These are phyloP conservation scores for Sequoia sempervirens DNA, from an alignment of 75 land plant species.

Conservation along the genomic window DNA sequence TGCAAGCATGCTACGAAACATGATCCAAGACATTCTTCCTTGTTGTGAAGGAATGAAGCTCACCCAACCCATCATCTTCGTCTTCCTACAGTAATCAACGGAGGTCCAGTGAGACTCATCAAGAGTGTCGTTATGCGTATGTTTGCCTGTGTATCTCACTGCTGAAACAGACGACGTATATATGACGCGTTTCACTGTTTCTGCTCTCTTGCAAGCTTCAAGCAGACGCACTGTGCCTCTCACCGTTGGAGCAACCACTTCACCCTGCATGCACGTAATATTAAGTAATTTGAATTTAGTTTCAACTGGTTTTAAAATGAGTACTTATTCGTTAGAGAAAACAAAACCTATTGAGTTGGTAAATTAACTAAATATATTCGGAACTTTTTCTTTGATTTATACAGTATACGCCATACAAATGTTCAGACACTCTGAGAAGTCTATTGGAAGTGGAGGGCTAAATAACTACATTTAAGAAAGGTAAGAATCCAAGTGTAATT, in stretches of 20 bases:
- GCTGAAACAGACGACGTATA: conserved; percentile 4
- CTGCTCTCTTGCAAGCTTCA: background rate
- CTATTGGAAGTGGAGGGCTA: no score
- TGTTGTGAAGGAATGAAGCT: background rate
- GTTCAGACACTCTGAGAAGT: no score
- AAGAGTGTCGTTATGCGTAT: conserved; percentile 9
- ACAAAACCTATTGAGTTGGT: no score
- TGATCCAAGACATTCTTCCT: background rate
- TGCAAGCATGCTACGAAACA: background rate
- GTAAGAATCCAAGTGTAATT: no score
- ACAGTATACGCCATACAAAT: background rate
- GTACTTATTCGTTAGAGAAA: no score
- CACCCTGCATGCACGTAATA: background rate
- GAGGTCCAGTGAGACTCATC: conserved; percentile 11
- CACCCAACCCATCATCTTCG: conserved; percentile 33
- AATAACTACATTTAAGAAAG: no score
- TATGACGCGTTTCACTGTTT: background rate
- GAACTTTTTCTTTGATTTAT: no score
- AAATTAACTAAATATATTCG: no score
- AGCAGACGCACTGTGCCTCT: background rate
- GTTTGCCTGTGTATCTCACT: conserved; percentile 3
- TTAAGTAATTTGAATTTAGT: background rate
- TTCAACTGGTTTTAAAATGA: background rate
- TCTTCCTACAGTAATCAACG: conserved; percentile 14
- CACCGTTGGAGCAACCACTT: background rate